Evolutionary conservation across 2,329 filamentous ascomycete species (phyloP).

Genomic region (Chaetomium sp.): DNA sequence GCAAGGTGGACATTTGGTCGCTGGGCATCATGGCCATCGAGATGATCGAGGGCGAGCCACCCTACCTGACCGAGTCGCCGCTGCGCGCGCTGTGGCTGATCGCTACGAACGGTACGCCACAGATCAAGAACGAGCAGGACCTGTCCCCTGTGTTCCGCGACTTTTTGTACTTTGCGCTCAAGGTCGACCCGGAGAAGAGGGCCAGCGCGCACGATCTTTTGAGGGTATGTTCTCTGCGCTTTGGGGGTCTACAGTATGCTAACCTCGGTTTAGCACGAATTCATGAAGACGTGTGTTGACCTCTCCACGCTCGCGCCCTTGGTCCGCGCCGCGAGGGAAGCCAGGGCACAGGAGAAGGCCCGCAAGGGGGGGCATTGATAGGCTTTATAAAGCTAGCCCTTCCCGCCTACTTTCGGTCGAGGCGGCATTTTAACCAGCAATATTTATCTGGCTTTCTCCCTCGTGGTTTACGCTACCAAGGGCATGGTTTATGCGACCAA

Average conservation of each 20-base stretch:
- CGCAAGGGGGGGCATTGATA: conserved; percentile 60
- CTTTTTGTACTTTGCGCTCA: conserved; percentile 89
- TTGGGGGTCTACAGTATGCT: conserved; percentile 30
- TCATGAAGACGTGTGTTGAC: conserved; percentile 76
- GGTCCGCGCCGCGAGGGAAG: conserved; percentile 81
- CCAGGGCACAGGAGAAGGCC: conserved; percentile 81
- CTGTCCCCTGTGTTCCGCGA: conserved; percentile 82
- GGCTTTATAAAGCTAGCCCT: not conserved
- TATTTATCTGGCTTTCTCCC: not conserved
- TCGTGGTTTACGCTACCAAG: not conserved
- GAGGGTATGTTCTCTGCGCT: conserved; percentile 65
- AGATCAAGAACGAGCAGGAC: conserved; percentile 89
- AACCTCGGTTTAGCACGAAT: conserved; percentile 63
- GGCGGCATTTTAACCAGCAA: not conserved
- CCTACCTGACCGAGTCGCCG: conserved; percentile 93
- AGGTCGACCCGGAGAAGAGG: conserved; percentile 96
- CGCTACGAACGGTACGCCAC: conserved; percentile 91
- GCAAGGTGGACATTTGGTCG: conserved; percentile 98
- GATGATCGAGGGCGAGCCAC: conserved; percentile 98
- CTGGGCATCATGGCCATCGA: conserved; percentile 99
- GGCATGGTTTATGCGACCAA: not conserved
- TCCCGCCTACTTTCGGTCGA: not conserved
- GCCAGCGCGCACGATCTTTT: conserved; percentile 92
- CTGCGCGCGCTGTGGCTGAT: conserved; percentile 92
- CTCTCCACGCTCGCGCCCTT: conserved; percentile 79